Evolutionary conservation across 2,329 filamentous ascomycete species (phyloP), one percentile per base, ranked within the genome.

Genomic region (Ophiocordyceps camponoti-floridani): DNA sequence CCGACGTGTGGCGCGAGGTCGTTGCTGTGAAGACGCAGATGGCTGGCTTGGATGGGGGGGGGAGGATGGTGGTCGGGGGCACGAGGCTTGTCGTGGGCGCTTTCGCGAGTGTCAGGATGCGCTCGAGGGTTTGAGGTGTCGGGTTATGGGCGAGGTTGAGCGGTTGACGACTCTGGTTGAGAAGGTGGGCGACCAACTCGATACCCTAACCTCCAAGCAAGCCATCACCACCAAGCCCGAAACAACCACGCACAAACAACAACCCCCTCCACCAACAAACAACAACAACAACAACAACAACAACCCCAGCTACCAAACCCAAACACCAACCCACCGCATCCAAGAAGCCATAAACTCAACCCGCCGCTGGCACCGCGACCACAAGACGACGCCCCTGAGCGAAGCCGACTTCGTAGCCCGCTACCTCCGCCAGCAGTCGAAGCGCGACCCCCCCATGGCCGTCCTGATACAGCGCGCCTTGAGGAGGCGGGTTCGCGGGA

Each of bases 361-460:
- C 11, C 56, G 59, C 40, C 58, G 61, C 37, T 64, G 62, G 62
- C 60, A 64, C 48, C 53, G 53, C 27, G 61, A 63, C 28, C 58
- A 61, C 51, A 63, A 63, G 44, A 55, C 50, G 6, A 63, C 59
- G 2, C 42, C 38, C 26, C 48, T 56, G 38, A 31, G 48, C n/a
- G 61, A 63, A 30, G 51, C 50, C 14, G 45, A 47, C 10, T 64
- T 63, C 43, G 51, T 52, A 26, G 47, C 48, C 14, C 53, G 51
- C 19, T 64, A 64, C 44, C 54, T 64, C 43, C 54, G 50, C 44
- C 58, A 63, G 45, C 62, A 64, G 45, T 56, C 55, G 1, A 58
- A 58, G 44, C 54, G 62, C 19, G 62, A 64, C 40, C 50, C 57
- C 8, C 43, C 43, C 35, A 52, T 64, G 49, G 61, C 59, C 12